Evolutionary conservation across 805 yeast genomes (phyloP).

Genomic region (Cyberlindnera xylosilytica): DNA sequence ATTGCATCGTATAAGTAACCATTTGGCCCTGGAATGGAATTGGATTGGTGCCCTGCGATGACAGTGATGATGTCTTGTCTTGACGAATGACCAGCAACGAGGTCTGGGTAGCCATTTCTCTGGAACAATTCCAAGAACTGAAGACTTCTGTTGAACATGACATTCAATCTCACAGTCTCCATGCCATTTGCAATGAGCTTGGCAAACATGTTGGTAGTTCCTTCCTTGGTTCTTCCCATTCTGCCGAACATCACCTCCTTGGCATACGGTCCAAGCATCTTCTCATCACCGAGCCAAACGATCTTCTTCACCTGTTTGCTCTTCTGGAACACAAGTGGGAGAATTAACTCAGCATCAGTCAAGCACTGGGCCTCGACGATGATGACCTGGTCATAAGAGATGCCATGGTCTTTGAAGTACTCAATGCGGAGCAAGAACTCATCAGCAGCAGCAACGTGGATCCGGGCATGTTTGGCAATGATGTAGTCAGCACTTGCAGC

Average conservation of each 20-base stretch:
- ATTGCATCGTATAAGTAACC: too few relatives aligned
- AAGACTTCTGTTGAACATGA: neutral
- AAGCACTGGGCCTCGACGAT: conserved; percentile 33
- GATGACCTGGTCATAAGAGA: conserved; percentile 30
- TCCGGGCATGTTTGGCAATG: too few relatives aligned
- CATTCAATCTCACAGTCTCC: neutral
- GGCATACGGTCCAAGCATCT: conserved; percentile 28
- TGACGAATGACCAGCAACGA: neutral
- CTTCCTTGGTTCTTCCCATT: too few relatives aligned
- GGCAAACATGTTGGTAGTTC: too few relatives aligned
- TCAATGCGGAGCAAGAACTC: conserved; percentile 13
- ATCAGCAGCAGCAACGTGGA: conserved; percentile 29
- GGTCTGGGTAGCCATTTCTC: neutral
- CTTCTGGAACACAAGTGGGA: conserved; percentile 24
- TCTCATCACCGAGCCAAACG: conserved; percentile 35
- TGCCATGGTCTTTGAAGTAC: neutral
- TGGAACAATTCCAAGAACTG: neutral
- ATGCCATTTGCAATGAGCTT: neutral
- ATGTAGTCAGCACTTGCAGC: conserved; percentile 23
- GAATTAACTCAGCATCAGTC: conserved; percentile 31
- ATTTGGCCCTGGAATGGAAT: too few relatives aligned
- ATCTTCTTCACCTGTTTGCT: conserved; percentile 24
- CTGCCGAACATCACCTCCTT: too few relatives aligned
- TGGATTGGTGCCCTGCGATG: too few relatives aligned
- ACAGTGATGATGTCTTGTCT: too few relatives aligned